Conservation (phyloP, 192 early-diverging fungal genomes). For the Radiomyces spectabilis region DNA sequence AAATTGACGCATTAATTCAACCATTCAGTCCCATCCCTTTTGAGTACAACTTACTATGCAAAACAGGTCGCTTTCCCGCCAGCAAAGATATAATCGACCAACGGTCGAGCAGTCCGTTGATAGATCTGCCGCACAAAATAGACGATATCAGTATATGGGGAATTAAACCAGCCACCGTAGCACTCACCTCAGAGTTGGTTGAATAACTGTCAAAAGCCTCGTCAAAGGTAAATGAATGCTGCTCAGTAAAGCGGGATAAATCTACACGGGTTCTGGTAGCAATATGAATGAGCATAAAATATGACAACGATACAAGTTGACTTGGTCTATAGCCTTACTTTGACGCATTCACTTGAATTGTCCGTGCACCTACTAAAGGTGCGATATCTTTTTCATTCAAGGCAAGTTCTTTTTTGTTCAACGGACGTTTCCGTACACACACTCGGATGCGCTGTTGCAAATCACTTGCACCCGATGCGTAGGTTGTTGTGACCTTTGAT, state of each 20-base stretch:
- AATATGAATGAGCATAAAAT: background rate
- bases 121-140: no score
- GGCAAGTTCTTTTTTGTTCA: conserved; percentile 77
- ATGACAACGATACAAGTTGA: background rate
- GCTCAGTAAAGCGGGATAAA: conserved; percentile 88
- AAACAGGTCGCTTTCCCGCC: conserved; percentile 98
- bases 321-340: conserved; percentile 50
- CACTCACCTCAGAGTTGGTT: conserved; percentile 76
- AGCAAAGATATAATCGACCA: conserved; percentile 91
- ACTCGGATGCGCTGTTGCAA: conserved; percentile 86
- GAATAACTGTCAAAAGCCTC: conserved; percentile 85
- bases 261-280: conserved; percentile 77
- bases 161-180: no score
- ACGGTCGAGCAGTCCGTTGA: conserved; percentile 80
- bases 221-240: conserved; percentile 91
- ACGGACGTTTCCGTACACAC: conserved; percentile 92
- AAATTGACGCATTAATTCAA: background rate
- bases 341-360: conserved; percentile 82
- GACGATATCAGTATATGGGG: no score
- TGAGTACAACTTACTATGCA: conserved; percentile 70
- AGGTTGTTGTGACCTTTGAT: background rate
- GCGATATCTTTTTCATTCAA: conserved; percentile 80
- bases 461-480: conserved; percentile 28
- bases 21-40: background rate
- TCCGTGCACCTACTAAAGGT: conserved; percentile 50